Evolutionary conservation across 352 stramenopile species (phyloP), one percentile per base, ranked within the genome.

Genomic region (Elongisporangium undulatum): DNA sequence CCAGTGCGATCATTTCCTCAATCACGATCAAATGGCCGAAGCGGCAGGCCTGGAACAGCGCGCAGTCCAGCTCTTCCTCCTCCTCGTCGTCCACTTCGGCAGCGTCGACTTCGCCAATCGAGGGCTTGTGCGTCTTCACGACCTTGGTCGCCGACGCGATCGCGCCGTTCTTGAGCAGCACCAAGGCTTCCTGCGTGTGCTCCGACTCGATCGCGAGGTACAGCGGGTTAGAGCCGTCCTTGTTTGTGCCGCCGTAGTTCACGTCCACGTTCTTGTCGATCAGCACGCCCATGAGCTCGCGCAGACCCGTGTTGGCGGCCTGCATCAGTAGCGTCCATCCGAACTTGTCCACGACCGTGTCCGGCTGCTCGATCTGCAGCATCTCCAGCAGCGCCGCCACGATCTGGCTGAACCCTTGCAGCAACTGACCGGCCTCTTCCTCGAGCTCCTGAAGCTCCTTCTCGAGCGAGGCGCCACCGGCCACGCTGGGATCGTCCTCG

Each of bases 261-360:
- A 90, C 82, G 52, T 92, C 71, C 17, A 71, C 78, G 50, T 77
- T 68, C 51, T 67, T 68, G 57, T 62, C 63, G 20, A 92, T 29
- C 19, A 92, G 66, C 59, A 76, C 75, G 49, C 90, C 66, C 26
- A 74, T 59, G 24, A 95, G 69, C 41, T 80, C 72, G 22, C 61
- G 67, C 9, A 95, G 71, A 1, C 82, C 83, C 19, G 70, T 87
- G 71, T 92, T 95, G 17, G 81, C 80, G 4, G 85, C 82, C 64
- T 95, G 85, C 83, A 95, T 95, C 50, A 95, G 68, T 54, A 95
- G 68, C 56, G 85, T 93, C 85, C 85, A 95, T 3, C 85, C 85
- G 51, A 91, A 71, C 23, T 80, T 75, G 66, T 93, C 85, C 38
- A 90, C 59, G 16, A 91, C 72, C 22, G 56, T 57, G 66, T 90